A percentile compares a stretch with the other conserved stretches of the same genome.
Conservation (phyloP, 129 eudicot genomes). For the Lactuca saligna region DNA sequence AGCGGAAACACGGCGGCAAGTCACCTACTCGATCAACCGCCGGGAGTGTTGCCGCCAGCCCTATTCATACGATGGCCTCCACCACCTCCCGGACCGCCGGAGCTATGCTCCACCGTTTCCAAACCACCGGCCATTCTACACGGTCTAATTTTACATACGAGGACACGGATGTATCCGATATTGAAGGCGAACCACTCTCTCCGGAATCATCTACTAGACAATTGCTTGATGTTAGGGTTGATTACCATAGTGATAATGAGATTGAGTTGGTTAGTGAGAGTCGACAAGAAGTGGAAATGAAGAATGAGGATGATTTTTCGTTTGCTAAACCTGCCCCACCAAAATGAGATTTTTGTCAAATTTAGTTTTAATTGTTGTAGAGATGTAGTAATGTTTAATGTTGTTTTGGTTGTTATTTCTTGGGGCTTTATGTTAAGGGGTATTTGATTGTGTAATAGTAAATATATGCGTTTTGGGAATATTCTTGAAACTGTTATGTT, state of each 20-base stretch:
- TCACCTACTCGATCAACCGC: conserved; percentile 42
- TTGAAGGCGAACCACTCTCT: conserved; percentile 57
- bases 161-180: conserved; percentile 42
- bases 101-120: conserved; percentile 66
- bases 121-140: conserved; percentile 78
- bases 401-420: neutral
- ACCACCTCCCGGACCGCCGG: conserved; percentile 23
- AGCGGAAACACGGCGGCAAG: conserved; percentile 53
- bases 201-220: conserved; percentile 43
- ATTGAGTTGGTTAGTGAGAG: conserved; percentile 29
- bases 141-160: conserved; percentile 36
- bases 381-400: neutral
- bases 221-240: conserved; percentile 41
- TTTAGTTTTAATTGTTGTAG: neutral
- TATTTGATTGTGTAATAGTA: neutral
- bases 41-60: conserved; percentile 41
- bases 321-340: conserved; percentile 45
- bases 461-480: neutral
- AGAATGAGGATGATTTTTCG: conserved; percentile 57
- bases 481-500: too few species aligned
- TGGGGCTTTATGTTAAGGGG: neutral
- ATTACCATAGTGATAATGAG: conserved; percentile 32
- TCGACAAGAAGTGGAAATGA: conserved; percentile 28
- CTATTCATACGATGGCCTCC: conserved; percentile 48
- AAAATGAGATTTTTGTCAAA: neutral